These are phyloP conservation scores for Termitomyces sp. DNA, from an alignment of 768 basidiomycete species.

Conservation along the genomic window DNA sequence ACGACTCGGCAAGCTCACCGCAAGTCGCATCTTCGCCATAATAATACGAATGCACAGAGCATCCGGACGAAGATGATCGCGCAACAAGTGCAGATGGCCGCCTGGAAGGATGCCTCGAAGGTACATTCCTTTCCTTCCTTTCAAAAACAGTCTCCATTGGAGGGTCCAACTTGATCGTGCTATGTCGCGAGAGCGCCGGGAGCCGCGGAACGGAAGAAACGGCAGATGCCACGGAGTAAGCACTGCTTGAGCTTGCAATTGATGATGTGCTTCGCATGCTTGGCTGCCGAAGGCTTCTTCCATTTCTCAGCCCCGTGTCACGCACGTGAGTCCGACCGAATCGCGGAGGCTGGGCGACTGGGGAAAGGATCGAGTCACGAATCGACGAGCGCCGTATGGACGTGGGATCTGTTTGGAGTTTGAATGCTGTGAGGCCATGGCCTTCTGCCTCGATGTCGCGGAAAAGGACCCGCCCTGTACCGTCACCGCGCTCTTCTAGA, in stretches of 20 bases:
- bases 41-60: conserved; percentile 13
- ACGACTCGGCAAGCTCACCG: background rate
- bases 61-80: conserved; percentile 13
- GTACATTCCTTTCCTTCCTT: conserved; percentile 1
- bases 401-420: background rate
- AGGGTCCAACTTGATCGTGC: conserved; percentile 9
- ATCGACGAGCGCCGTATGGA: conserved; percentile 7
- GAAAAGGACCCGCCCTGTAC: conserved; percentile 32
- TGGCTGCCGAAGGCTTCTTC: background rate
- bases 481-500: conserved; percentile 33
- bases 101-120: background rate
- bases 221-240: conserved; percentile 19
- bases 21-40: background rate
- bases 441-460: conserved; percentile 17
- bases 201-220: conserved; percentile 10
- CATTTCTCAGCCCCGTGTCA: conserved; percentile 1
- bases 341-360: conserved; percentile 13
- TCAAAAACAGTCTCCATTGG: conserved; percentile 4
- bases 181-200: conserved; percentile 12
- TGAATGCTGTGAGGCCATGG: background rate
- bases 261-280: conserved; percentile 11
- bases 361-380: conserved; percentile 11
- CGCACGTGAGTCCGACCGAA: conserved; percentile 2
- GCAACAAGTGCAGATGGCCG: conserved; percentile 1
- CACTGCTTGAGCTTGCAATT: conserved; percentile 19